Evolutionary conservation across 1,284 basidiomycete genomes (phyloP).

Genomic region (Sanghuangporus sanghuang): DNA sequence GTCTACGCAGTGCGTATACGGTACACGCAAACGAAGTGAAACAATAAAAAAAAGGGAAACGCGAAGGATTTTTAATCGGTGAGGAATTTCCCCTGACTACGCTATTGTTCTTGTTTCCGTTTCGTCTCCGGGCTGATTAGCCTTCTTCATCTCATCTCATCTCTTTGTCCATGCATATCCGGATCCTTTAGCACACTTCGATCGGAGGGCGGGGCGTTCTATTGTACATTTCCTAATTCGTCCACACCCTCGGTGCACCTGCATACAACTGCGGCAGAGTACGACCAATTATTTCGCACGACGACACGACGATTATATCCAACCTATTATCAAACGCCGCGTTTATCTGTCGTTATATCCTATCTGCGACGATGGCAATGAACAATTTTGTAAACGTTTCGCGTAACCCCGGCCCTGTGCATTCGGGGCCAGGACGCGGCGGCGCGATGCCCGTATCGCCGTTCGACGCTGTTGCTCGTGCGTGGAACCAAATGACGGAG

Average conservation of each 20-base stretch:
- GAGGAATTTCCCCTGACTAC: background rate
- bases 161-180: background rate
- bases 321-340: background rate
- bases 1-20: constrained; percentile 9
- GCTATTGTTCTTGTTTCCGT: constrained; percentile 1
- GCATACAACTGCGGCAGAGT: background rate
- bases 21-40: background rate
- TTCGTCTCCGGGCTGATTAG: constrained; percentile 8
- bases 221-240: constrained; percentile 14
- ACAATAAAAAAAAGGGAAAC: constrained; percentile 5
- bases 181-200: background rate
- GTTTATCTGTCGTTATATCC: background rate
- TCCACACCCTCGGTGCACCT: background rate
- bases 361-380: background rate
- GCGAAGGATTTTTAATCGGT: background rate
- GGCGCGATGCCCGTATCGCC: background rate
- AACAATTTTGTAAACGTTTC: background rate
- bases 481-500: constrained; percentile 13
- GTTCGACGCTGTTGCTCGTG: constrained; percentile 14
- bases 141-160: background rate
- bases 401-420: background rate
- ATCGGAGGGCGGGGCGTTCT: background rate
- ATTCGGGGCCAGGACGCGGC: background rate
- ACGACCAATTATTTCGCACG: background rate
- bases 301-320: background rate